Percentiles rank a stretch among this genome's conserved stretches.
Conservation (phyloP, 257 asterid species). For the Osmanthus fragrans region DNA sequence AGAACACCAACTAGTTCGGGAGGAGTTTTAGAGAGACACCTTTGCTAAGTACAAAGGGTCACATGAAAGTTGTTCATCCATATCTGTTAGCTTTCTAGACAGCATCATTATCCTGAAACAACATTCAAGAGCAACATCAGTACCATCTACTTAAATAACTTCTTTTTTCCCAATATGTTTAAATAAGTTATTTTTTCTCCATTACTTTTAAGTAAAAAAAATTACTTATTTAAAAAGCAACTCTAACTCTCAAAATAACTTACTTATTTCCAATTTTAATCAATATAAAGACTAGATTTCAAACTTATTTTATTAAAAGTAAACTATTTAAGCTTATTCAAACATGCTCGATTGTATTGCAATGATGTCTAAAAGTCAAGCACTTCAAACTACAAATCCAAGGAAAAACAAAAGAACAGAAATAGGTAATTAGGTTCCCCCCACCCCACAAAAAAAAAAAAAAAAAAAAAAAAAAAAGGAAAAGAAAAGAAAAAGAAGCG, state of each 20-base stretch:
- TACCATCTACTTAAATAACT: too few relatives aligned
- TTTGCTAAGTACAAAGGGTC: slow-evolving; percentile 75
- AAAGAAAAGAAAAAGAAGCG: not conserved
- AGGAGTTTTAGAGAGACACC: slow-evolving; percentile 37
- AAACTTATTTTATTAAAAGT: too few relatives aligned
- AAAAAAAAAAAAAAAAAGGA: too few relatives aligned
- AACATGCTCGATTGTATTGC: not conserved
- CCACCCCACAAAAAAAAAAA: too few relatives aligned
- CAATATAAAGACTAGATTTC: not conserved
- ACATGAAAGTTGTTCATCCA: slow-evolving; percentile 81
- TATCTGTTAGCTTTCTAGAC: slow-evolving; percentile 70
- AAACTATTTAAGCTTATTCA: not conserved
- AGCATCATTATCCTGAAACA: slow-evolving; percentile 78
- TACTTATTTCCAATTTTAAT: not conserved
- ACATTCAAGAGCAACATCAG: slow-evolving; percentile 4
- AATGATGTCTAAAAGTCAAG: too few relatives aligned
- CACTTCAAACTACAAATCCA: too few relatives aligned
- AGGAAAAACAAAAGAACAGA: not conserved
- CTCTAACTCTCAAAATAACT: not conserved
- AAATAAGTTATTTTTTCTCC: not conserved
- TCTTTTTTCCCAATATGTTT: too few relatives aligned
- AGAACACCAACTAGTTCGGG: not conserved
- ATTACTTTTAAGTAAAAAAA: not conserved
- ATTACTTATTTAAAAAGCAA: not conserved
- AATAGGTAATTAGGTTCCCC: not conserved